phyloP scores from a whole-genome alignment of 2,329 filamentous ascomycete species.

The Alternaria viburni region DNA sequence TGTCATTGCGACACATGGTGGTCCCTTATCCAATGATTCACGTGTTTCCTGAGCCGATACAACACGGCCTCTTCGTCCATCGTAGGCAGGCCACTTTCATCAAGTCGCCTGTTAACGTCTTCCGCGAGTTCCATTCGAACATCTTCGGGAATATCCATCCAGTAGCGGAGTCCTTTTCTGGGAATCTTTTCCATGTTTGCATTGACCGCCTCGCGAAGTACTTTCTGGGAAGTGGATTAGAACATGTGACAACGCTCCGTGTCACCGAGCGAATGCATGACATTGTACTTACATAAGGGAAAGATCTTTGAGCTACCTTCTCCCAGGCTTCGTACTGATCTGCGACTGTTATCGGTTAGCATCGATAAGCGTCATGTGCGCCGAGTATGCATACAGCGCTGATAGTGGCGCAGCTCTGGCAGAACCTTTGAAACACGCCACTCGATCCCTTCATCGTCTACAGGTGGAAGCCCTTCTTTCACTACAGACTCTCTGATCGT shows the following conservation, averaged over 20 bases:
- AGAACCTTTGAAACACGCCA: slow-evolving; percentile 7
- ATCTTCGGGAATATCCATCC: slow-evolving; percentile 6
- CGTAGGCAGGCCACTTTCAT: background rate
- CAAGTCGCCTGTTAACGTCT: slow-evolving; percentile 4
- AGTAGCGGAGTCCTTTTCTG: slow-evolving; percentile 1
- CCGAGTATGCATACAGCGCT: background rate
- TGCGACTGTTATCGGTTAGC: background rate
- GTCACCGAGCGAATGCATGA: background rate
- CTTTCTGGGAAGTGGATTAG: background rate
- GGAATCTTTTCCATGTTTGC: background rate
- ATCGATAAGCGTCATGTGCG: background rate
- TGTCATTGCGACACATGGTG: background rate
- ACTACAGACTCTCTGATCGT: background rate
- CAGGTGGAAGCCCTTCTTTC: background rate
- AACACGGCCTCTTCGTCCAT: slow-evolving; percentile 5
- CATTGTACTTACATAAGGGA: background rate
- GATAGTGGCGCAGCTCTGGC: slow-evolving; percentile 3
- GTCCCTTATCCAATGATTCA: slow-evolving; percentile 8
- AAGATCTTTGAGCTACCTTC: background rate
- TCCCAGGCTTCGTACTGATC: background rate
- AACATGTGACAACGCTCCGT: background rate
- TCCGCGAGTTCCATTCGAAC: background rate
- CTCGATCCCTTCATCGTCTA: slow-evolving; percentile 5
- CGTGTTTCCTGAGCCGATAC: slow-evolving; percentile 5
- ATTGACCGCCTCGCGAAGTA: slow-evolving; percentile 2